A percentile compares a stretch with the other conserved stretches of the same genome.
Conservation (phyloP, 176 grass and related monocot species). For the Rhynchospora tenuis region DNA sequence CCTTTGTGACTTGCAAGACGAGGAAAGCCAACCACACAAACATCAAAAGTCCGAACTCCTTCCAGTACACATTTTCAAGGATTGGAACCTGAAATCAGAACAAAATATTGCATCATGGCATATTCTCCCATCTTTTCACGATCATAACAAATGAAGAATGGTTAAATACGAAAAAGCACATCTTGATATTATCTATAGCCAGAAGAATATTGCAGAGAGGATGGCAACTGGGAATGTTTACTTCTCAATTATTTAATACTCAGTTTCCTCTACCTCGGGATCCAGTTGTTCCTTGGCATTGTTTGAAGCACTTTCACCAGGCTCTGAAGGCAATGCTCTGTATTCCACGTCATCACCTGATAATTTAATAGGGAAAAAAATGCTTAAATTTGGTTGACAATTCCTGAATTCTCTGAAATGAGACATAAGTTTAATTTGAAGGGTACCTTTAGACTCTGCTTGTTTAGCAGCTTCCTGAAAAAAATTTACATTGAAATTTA, state of each 20-base stretch:
- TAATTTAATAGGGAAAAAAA: constrained; percentile 18
- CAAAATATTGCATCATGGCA: too few species aligned
- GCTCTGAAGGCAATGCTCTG: constrained; percentile 57
- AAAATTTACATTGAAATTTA: not conserved
- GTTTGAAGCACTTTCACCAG: constrained; percentile 34
- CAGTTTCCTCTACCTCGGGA: constrained; percentile 43
- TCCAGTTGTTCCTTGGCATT: constrained; percentile 28
- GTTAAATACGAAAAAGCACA: not conserved
- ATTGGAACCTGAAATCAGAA: constrained; percentile 47
- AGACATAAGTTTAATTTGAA: constrained; percentile 11
- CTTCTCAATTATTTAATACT: not conserved
- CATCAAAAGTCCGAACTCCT: constrained; percentile 72
- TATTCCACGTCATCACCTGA: constrained; percentile 55
- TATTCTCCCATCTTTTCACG: not conserved
- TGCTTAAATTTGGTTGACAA: not conserved
- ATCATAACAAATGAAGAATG: not conserved
- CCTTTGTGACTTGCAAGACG: constrained; percentile 67
- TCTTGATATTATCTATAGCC: not conserved
- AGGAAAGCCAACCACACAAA: constrained; percentile 86
- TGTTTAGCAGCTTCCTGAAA: constrained; percentile 1
- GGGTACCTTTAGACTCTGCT: not conserved
- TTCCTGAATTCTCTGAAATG: constrained; percentile 2
- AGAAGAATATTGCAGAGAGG: not conserved
- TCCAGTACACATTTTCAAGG: constrained; percentile 73
- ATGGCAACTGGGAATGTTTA: not conserved